phyloP scores from a whole-genome alignment of 1,284 basidiomycete genomes.

The Tilletia indica region DNA sequence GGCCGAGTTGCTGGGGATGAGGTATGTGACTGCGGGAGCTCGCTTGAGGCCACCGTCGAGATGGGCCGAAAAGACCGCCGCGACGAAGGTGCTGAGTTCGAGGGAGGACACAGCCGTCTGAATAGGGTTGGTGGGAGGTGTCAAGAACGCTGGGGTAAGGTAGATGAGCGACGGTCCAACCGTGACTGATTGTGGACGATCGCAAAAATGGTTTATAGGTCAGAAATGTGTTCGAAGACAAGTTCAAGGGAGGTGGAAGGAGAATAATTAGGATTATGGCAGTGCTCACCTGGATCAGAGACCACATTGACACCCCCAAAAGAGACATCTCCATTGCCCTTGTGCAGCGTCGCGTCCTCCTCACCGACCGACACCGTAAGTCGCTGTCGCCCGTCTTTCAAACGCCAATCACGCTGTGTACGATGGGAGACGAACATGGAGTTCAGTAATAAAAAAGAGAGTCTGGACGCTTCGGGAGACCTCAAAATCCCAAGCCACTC shows the following conservation, averaged over 20 bases:
- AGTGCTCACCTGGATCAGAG: constrained; percentile 61
- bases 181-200: constrained; percentile 62
- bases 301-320: constrained; percentile 83
- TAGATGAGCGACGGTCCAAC: constrained; percentile 76
- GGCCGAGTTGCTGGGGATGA: constrained; percentile 83
- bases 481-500: background rate
- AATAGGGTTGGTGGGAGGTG: constrained; percentile 77
- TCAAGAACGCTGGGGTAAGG: constrained; percentile 77
- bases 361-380: constrained; percentile 45
- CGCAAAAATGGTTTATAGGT: too few relatives aligned
- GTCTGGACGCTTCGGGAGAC: background rate
- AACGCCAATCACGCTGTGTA: constrained; percentile 29
- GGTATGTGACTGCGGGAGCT: constrained; percentile 71
- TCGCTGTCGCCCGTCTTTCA: constrained; percentile 58
- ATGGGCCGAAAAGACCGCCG: constrained; percentile 60
- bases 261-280: constrained; percentile 29
- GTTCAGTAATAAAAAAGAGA: background rate
- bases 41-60: constrained; percentile 38
- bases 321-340: constrained; percentile 60
- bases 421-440: background rate
- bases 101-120: constrained; percentile 78
- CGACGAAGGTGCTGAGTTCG: constrained; percentile 68
- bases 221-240: too few relatives aligned
- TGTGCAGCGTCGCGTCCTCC: constrained; percentile 50
- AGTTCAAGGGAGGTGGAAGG: too few relatives aligned